A percentile compares a stretch with the other conserved stretches of the same genome.
Evolutionary conservation across 176 grass and related monocot genomes (phyloP).

Genomic region (Thinopyrum elongatum): DNA sequence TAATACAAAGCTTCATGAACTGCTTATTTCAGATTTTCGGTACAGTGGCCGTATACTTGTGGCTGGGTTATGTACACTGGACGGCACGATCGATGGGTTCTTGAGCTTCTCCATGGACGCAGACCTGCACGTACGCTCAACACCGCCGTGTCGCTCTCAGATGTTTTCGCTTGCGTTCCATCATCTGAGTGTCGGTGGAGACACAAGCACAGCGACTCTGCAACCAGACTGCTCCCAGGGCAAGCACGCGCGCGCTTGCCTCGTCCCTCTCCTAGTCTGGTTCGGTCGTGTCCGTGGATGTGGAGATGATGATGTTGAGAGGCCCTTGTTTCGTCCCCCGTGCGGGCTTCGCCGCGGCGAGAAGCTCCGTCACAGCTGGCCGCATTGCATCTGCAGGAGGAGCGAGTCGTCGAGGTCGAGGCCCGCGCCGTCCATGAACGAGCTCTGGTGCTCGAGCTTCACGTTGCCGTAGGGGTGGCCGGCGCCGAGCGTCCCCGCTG

Average conservation of each 20-base stretch:
- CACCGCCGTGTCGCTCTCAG: neutral
- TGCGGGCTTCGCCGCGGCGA: slow-evolving; percentile 10
- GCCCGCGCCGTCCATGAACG: neutral
- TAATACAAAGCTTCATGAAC: neutral
- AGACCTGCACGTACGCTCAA: neutral
- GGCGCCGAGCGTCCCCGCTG: neutral
- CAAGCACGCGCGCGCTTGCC: neutral
- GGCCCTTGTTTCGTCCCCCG: neutral
- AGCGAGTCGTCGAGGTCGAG: slow-evolving; percentile 27
- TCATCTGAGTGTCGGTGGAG: neutral
- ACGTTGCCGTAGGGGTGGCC: slow-evolving; percentile 44
- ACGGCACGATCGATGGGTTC: neutral
- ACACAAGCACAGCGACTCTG: slow-evolving; percentile 3
- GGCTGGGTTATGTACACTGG: slow-evolving; percentile 38
- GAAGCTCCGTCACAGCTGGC: slow-evolving; percentile 42
- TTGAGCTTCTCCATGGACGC: neutral
- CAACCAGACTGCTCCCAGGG: neutral
- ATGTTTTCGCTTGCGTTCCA: neutral
- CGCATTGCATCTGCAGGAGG: slow-evolving; percentile 65
- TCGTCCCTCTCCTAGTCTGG: neutral
- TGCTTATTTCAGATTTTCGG: slow-evolving; percentile 9
- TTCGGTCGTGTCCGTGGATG: neutral
- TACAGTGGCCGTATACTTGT: slow-evolving; percentile 3
- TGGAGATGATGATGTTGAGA: neutral
- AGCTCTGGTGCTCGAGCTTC: slow-evolving; percentile 55